Base-by-base conservation (phyloP, 192 early-diverging fungal species). In the Coemansia sp. region DNA sequence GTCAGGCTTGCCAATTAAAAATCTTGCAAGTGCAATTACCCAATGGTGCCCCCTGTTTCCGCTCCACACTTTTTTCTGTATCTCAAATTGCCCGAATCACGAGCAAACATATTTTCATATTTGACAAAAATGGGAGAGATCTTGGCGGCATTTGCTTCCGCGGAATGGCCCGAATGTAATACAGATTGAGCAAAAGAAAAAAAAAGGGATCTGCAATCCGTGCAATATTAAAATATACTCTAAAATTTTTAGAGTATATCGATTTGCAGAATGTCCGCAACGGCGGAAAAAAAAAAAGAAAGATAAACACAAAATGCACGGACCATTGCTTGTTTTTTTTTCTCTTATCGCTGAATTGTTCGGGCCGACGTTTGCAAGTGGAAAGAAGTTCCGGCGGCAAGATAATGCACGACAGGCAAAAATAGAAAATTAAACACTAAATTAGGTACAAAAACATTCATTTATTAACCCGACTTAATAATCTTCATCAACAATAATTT, bases 181-280 rank as follows among this genome's bases (percentile, higher is more conserved):
- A 29, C n/a, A 8, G 19, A 48, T 19, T 48, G 1, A 20, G 45
- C n/a, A 46, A 46, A 54, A 25, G 41, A 58, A 48, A 66, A 13
- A 33, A 49, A 58, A 38, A 19, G 23, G 11, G 41, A 19, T 48
- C 35, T 35, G 36, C 35, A 40, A 22, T 9, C 35, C 9, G 57
- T 41, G 35, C 58, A 36, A 36, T 41, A 19, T 59, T 59, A 25
- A 19, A 32, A n/a, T 45, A 32, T 32, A 61, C 59, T 32, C 40
- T 61, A 4, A 5, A 36, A 10, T 61, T 43, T 29, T 38, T n/a
- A n/a, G 57, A 59, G 57, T 35, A 5, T 56, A 19, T 3, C 7
- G 22, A 59, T 59, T 59, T 1, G 2, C 54, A 54, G 6, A 56
- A 56, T 15, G 54, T 33, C 10, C 34, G 54, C 25, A 33, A 9